Evolutionary conservation across 352 stramenopile species (phyloP).

Genomic region (Phytophthora vignae): DNA sequence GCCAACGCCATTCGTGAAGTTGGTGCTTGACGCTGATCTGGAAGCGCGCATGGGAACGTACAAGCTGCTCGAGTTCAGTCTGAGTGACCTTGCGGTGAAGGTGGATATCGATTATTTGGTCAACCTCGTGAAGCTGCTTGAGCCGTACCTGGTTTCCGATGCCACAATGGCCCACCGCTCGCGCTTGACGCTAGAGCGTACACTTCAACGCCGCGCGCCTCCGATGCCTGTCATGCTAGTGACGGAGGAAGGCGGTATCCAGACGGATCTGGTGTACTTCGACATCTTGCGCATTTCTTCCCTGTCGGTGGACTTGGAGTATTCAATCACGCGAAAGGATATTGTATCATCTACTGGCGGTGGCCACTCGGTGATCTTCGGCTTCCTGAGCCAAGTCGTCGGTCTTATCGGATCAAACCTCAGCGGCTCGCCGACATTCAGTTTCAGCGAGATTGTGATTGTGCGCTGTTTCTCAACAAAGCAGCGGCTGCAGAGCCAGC

Average conservation of each 20-base stretch:
- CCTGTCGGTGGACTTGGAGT: slow-evolving; percentile 80
- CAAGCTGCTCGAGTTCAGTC: slow-evolving; percentile 80
- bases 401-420: slow-evolving; percentile 87
- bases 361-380: slow-evolving; percentile 82
- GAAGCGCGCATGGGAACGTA: slow-evolving; percentile 82
- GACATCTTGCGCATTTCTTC: slow-evolving; percentile 80
- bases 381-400: slow-evolving; percentile 82
- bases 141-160: slow-evolving; percentile 82
- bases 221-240: slow-evolving; percentile 63
- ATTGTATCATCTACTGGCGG: slow-evolving; percentile 71
- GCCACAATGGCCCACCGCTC: slow-evolving; percentile 66
- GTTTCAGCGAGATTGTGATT: slow-evolving; percentile 88
- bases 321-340: slow-evolving; percentile 86
- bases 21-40: slow-evolving; percentile 81
- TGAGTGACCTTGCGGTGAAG: slow-evolving; percentile 78
- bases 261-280: slow-evolving; percentile 85
- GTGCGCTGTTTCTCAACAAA: slow-evolving; percentile 87
- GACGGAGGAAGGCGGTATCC: slow-evolving; percentile 72
- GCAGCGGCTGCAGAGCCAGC: slow-evolving; percentile 74
- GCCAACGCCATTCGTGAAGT: slow-evolving; percentile 67
- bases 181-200: slow-evolving; percentile 64
- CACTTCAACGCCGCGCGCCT: slow-evolving; percentile 66
- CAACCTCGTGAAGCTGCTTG: slow-evolving; percentile 81
- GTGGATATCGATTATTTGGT: slow-evolving; percentile 89
- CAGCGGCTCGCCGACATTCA: slow-evolving; percentile 83